Evolutionary conservation across 2,329 filamentous ascomycete genomes (phyloP).

Genomic region (Diaporthe sp.): DNA sequence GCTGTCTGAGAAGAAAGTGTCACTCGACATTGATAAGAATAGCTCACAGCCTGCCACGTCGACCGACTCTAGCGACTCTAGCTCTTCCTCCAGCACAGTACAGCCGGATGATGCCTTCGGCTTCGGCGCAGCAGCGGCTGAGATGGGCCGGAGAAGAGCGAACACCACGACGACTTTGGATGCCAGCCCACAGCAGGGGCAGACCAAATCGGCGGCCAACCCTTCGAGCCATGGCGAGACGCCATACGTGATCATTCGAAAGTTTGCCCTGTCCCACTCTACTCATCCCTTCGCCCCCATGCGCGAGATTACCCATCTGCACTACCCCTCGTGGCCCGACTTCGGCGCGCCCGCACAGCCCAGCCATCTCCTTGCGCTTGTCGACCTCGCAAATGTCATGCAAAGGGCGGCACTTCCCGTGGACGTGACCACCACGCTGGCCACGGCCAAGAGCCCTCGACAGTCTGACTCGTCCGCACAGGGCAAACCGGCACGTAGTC

Average conservation of each 20-base stretch:
- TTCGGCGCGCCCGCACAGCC: conserved; percentile 94
- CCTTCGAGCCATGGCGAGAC: conserved; percentile 60
- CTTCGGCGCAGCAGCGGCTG: conserved; percentile 44
- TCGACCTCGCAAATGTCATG: conserved; percentile 88
- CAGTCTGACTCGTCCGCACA: conserved; percentile 3
- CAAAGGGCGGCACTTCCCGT: conserved; percentile 68
- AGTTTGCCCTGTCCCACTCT: conserved; percentile 85
- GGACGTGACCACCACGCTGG: conserved; percentile 51
- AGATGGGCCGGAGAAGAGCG: conserved; percentile 63
- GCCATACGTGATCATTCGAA: conserved; percentile 85
- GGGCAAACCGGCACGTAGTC: conserved; percentile 23
- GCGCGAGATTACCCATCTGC: conserved; percentile 92
- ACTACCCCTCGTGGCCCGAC: conserved; percentile 97
- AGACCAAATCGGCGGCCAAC: conserved; percentile 45
- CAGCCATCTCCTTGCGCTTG: conserved; percentile 84
- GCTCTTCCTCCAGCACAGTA: conserved; percentile 41
- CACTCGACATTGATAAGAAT: conserved; percentile 76
- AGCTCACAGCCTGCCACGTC: conserved; percentile 52
- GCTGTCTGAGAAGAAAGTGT: conserved; percentile 85
- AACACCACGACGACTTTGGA: conserved; percentile 64
- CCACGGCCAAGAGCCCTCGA: conserved; percentile 34
- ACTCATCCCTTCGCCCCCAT: conserved; percentile 85
- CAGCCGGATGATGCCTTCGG: conserved; percentile 41
- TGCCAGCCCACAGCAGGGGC: conserved; percentile 47
- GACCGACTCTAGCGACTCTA: conserved; percentile 39